A percentile compares a stretch with the other conserved stretches of the same genome.
These are phyloP conservation scores for Gilbertella persicaria DNA, from an alignment of 371 early-diverging fungal genomes.

Conservation along the genomic window DNA sequence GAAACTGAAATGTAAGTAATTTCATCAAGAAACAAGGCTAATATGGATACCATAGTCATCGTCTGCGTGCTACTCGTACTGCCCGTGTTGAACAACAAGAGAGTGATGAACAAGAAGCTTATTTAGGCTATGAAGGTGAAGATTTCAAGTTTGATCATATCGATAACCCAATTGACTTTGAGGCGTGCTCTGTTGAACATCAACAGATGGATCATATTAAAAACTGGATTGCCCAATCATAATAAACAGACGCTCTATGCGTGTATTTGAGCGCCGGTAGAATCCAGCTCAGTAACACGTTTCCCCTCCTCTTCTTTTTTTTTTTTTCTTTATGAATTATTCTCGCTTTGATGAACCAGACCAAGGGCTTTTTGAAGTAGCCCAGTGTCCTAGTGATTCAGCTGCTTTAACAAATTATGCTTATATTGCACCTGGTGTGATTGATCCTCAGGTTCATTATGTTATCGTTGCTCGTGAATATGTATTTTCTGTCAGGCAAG, in stretches of 20 bases:
- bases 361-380: conserved; percentile 28
- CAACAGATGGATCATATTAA: conserved; percentile 44
- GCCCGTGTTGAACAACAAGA: conserved; percentile 70
- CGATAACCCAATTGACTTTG: conserved; percentile 66
- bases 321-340: conserved; percentile 13
- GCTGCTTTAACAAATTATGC: conserved; percentile 82
- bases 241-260: too few relatives aligned
- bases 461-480: conserved; percentile 74
- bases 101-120: conserved; percentile 61
- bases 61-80: conserved; percentile 64
- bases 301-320: conserved; percentile 1
- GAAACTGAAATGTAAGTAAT: conserved; percentile 76
- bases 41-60: conserved; percentile 67
- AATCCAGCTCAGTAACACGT: too few relatives aligned
- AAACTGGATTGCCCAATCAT: conserved; percentile 52
- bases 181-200: conserved; percentile 57
- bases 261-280: too few relatives aligned
- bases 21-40: too few relatives aligned
- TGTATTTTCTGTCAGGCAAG: conserved; percentile 79
- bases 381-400: conserved; percentile 62
- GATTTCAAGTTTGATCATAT: conserved; percentile 80
- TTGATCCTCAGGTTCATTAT: conserved; percentile 68
- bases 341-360: conserved; percentile 15
- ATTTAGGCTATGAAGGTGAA: conserved; percentile 80
- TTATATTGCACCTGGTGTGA: conserved; percentile 72